Base-by-base conservation (phyloP, 1,284 basidiomycete genomes). In the Sporisorium scitamineum region DNA sequence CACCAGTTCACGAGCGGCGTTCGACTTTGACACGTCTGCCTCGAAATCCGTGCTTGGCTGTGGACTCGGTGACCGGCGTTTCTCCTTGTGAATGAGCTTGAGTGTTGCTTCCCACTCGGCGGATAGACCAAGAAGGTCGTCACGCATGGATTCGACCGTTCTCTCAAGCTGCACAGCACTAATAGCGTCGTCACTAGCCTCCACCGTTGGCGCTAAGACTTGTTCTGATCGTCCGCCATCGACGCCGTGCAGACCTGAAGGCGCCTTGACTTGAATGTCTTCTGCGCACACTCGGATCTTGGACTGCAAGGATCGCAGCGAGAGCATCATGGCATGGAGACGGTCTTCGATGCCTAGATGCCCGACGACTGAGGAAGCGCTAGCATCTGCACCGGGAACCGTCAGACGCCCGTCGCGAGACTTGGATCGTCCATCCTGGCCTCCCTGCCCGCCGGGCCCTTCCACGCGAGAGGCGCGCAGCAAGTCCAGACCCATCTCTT, bases 241-340 rank as follows among this genome's bases (percentile, higher is more conserved):
- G 18, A 57, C 16, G 48, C 84, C 84, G 48, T 85, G 83, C 54
- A 85, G 61, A 11, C 61, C 44, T 0, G 71, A 39, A 11, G 76
- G 69, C 1, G 61, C 47, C 16, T 61, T 69, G 55, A 84, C 53
- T 5, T 45, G 47, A 4, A 81, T 59, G 31, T 84, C 84, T 48
- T 83, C 83, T 13, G 69, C 69, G 54, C 81, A 84, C 18, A 80
- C 79, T 32, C 76, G 70, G 37, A 85, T 73, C 71, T 85, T 85
- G 62, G 80, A 76, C 61, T 85, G 84, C 29, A 85, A 54, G n/a
- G 83, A 75, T 18, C 84, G 80, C 9, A 85, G 76, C n/a, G 70
- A 62, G 5, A 76, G 63, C 32, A 71, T 80, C 72, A 85, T 81
- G 22, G 78, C 74, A 7, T 61, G 37, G 10, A 79, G 65, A n/a